Evolutionary conservation across 345 rosid genomes (phyloP).

Genomic region (Laguncularia racemosa): DNA sequence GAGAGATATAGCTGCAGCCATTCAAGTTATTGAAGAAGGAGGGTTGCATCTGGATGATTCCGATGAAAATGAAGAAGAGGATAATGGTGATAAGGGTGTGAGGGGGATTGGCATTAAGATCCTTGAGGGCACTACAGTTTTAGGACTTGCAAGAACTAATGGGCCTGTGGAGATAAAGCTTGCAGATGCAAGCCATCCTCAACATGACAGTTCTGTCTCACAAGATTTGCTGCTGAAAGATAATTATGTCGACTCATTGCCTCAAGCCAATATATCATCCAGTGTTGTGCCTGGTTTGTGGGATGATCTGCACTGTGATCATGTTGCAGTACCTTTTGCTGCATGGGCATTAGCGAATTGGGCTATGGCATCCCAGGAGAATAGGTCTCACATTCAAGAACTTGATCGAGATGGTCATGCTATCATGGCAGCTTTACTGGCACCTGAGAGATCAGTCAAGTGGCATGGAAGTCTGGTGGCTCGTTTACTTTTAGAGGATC

Average conservation of each 20-base stretch:
- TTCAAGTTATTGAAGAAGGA: conserved; percentile 94
- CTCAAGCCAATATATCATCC: conserved; percentile 55
- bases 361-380: conserved; percentile 89
- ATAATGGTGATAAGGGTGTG: conserved; percentile 64
- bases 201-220: conserved; percentile 21
- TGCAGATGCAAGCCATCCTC: conserved; percentile 25
- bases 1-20: conserved; percentile 84
- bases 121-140: conserved; percentile 80
- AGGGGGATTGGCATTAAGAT: conserved; percentile 91
- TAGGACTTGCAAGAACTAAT: conserved; percentile 69
- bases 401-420: conserved; percentile 83
- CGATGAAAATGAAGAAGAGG: conserved; percentile 49
- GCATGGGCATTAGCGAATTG: conserved; percentile 98
- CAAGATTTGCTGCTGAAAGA: conserved; percentile 42
- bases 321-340: conserved; percentile 99
- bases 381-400: conserved; percentile 81
- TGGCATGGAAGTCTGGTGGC: conserved; percentile 99
- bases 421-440: conserved; percentile 81
- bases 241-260: conserved; percentile 41
- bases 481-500: conserved; percentile 76
- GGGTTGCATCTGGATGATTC: conserved; percentile 68
- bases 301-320: conserved; percentile 97
- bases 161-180: conserved; percentile 40
- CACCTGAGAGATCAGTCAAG: conserved; percentile 98
- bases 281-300: conserved; percentile 95